phyloP scores from a whole-genome alignment of 2,329 filamentous ascomycete species.

The Amesomyces nigricolor region DNA sequence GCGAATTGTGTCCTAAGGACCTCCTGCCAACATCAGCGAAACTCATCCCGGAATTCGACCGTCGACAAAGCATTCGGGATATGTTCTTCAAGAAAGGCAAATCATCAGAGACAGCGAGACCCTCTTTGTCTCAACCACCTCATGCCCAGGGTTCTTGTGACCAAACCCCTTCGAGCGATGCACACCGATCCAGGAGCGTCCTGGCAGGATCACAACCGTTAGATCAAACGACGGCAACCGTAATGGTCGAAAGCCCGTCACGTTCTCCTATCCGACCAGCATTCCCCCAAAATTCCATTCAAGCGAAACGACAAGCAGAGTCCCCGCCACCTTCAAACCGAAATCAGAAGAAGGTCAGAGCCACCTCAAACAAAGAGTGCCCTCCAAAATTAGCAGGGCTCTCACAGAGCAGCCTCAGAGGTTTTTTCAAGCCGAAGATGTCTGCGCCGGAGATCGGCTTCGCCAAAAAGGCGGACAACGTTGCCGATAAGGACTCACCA shows the following conservation, averaged over 20 bases:
- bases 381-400: constrained; percentile 30
- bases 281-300: constrained; percentile 16
- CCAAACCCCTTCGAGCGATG: background rate
- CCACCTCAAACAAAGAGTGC: constrained; percentile 30
- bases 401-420: constrained; percentile 58
- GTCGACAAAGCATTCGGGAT: constrained; percentile 77
- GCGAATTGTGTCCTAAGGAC: constrained; percentile 62
- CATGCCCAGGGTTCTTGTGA: no score
- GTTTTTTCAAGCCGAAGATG: constrained; percentile 68
- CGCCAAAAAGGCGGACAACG: background rate
- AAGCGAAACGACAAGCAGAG: constrained; percentile 23
- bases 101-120: constrained; percentile 16
- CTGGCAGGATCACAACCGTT: no score
- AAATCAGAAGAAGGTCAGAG: constrained; percentile 37
- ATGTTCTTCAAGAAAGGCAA: constrained; percentile 70
- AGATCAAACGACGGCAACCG: no score
- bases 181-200: no score
- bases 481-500: background rate
- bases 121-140: constrained; percentile 11
- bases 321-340: constrained; percentile 17
- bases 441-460: constrained; percentile 17
- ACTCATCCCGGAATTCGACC: constrained; percentile 81
- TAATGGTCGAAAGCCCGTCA: background rate
- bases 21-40: constrained; percentile 71
- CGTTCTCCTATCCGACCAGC: background rate